Conservation (phyloP, 2,329 filamentous ascomycete genomes). For the Ophiocordyceps camponoti-rufipedis region DNA sequence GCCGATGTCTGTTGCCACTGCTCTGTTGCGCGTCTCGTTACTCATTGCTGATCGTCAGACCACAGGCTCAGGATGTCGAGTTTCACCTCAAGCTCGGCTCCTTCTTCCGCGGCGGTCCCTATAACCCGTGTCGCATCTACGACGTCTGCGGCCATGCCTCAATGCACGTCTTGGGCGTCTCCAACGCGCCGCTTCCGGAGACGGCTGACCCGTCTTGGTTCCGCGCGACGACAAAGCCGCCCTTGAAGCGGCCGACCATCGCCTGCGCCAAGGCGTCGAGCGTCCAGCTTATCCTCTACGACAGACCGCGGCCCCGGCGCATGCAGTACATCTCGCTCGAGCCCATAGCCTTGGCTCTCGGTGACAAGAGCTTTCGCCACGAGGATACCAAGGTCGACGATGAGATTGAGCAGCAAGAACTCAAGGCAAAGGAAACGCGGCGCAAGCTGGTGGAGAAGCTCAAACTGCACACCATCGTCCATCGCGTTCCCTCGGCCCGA, state of each 20-base stretch:
- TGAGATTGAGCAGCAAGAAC: slow-evolving; percentile 51
- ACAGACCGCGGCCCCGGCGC: slow-evolving; percentile 62
- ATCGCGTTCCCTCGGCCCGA: slow-evolving; percentile 59
- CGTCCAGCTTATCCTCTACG: slow-evolving; percentile 77
- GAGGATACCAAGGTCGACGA: slow-evolving; percentile 20
- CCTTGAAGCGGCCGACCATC: slow-evolving; percentile 46
- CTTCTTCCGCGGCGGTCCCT: slow-evolving; percentile 64
- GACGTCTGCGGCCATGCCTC: slow-evolving; percentile 66
- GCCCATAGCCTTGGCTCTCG: slow-evolving; percentile 75
- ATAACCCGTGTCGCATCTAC: slow-evolving; percentile 65
- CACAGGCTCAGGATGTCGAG: slow-evolving; percentile 63
- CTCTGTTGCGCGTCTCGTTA: no score
- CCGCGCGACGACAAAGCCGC: slow-evolving; percentile 35
- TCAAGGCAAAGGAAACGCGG: slow-evolving; percentile 37
- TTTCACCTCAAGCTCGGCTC: slow-evolving; percentile 71
- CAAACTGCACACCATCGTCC: slow-evolving; percentile 69
- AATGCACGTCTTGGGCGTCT: slow-evolving; percentile 71
- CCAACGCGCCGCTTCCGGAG: slow-evolving; percentile 42
- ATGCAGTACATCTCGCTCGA: slow-evolving; percentile 95
- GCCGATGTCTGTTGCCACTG: slow-evolving; percentile 49
- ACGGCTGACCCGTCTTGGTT: slow-evolving; percentile 50
- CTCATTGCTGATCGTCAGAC: neutral
- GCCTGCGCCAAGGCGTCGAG: slow-evolving; percentile 53
- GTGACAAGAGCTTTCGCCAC: slow-evolving; percentile 40
- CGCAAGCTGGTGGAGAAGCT: slow-evolving; percentile 66